A percentile compares a stretch with the other conserved stretches of the same genome.
Evolutionary conservation across 2,329 filamentous ascomycete species (phyloP).

Genomic region (Samsoniella hepiali): DNA sequence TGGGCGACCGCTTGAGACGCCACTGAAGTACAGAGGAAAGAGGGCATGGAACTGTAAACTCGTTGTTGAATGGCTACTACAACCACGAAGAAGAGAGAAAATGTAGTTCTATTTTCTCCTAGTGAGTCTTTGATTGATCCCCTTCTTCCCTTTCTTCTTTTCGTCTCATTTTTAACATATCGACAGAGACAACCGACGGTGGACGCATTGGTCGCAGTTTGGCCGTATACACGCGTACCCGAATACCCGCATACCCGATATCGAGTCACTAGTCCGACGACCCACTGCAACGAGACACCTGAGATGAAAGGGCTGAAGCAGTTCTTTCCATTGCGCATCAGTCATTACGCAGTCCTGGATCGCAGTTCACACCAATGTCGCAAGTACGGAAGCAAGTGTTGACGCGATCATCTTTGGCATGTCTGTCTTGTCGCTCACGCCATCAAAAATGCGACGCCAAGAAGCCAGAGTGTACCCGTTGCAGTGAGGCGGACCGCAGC

Average conservation of each 20-base stretch:
- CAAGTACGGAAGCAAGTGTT: conserved; percentile 15
- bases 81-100: too few relatives aligned
- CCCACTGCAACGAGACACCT: not conserved
- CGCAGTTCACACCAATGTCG: not conserved
- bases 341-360: not conserved
- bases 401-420: conserved; percentile 40
- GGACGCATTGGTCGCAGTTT: not conserved
- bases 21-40: not conserved
- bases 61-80: not conserved
- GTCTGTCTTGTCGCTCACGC: conserved; percentile 48
- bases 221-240: conserved; percentile 6
- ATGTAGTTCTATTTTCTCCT: too few relatives aligned
- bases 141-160: not conserved
- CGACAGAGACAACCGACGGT: not conserved
- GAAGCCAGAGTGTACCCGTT: conserved; percentile 45
- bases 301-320: not conserved
- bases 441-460: conserved; percentile 53
- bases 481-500: conserved; percentile 39
- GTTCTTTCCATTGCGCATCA: not conserved
- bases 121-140: not conserved
- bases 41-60: not conserved
- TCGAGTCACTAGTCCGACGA: conserved; percentile 1
- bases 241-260: conserved; percentile 21
- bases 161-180: not conserved
- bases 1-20: not conserved